Conservation (phyloP, 176 grass and related monocot genomes). For the Themeda triandra region DNA sequence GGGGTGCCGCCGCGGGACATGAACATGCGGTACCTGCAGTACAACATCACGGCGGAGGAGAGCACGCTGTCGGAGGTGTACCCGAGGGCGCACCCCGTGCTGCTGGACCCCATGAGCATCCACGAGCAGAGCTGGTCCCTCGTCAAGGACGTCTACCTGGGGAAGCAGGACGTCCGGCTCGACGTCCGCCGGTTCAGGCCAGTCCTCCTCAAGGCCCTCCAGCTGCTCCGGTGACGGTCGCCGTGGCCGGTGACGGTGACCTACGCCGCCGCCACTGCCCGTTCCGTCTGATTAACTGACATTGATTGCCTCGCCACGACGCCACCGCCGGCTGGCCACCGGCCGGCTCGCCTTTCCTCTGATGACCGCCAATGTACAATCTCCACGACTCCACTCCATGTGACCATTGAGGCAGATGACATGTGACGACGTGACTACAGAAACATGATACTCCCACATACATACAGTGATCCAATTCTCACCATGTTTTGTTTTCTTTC, state of each 20-base stretch:
- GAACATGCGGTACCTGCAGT: constrained; percentile 79
- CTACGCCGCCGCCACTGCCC: not conserved
- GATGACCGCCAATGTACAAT: not conserved
- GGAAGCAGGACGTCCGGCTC: constrained; percentile 70
- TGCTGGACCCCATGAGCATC: constrained; percentile 55
- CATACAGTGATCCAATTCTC: not conserved
- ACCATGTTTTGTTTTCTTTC: not conserved
- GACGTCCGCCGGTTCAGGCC: constrained; percentile 49
- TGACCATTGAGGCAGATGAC: not conserved
- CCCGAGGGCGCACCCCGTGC: constrained; percentile 55
- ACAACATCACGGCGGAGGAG: constrained; percentile 71
- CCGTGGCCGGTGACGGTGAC: too few species aligned
- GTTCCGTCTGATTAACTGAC: not conserved
- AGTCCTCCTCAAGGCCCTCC: constrained; percentile 41
- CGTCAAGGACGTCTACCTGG: constrained; percentile 71
- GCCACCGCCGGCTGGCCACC: too few species aligned
- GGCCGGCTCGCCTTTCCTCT: not conserved
- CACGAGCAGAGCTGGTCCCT: constrained; percentile 57
- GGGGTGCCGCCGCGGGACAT: constrained; percentile 71
- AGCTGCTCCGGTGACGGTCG: constrained; percentile 75
- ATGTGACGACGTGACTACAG: not conserved
- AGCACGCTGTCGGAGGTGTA: constrained; percentile 69
- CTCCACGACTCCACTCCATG: too few species aligned
- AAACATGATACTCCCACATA: not conserved
- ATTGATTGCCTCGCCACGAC: not conserved